A percentile compares a stretch with the other conserved stretches of the same genome.
phyloP scores from a whole-genome alignment of 257 asterid genomes.

The Lycium barbarum region DNA sequence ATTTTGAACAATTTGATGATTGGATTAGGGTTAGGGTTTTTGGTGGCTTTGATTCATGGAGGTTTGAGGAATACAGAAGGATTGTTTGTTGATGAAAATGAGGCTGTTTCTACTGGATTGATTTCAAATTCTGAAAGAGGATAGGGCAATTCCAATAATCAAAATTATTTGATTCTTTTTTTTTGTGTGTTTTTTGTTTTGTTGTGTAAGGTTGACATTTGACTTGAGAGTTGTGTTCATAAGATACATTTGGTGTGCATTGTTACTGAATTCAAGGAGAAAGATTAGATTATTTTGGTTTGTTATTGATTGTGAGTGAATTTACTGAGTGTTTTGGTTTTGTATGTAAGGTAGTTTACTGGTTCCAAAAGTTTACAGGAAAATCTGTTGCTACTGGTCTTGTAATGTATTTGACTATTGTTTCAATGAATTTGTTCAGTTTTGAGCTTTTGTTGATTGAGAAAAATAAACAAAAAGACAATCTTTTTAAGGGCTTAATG shows the following conservation, averaged over 20 bases:
- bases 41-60: slow-evolving; percentile 57
- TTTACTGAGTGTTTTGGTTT: background rate
- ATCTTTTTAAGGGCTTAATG: slow-evolving; percentile 1
- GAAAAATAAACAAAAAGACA: background rate
- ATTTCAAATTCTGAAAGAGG: slow-evolving; percentile 41
- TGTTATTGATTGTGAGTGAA: background rate
- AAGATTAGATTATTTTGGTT: background rate
- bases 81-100: slow-evolving; percentile 69
- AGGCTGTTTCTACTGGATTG: slow-evolving; percentile 67
- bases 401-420: background rate
- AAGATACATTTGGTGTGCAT: background rate
- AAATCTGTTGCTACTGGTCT: slow-evolving; percentile 8
- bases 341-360: background rate
- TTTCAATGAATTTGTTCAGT: slow-evolving; percentile 20
- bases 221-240: background rate
- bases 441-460: background rate
- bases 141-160: background rate
- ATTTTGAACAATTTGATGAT: slow-evolving; percentile 54
- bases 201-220: background rate
- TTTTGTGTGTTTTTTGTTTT: background rate
- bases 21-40: slow-evolving; percentile 61
- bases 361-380: background rate
- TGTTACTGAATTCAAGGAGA: background rate
- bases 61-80: slow-evolving; percentile 71
- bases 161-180: background rate